Percentiles rank a stretch among this genome's conserved stretches.
phyloP scores from a whole-genome alignment of 192 early-diverging fungal genomes.

The Rhizoclosmatium globosum region DNA sequence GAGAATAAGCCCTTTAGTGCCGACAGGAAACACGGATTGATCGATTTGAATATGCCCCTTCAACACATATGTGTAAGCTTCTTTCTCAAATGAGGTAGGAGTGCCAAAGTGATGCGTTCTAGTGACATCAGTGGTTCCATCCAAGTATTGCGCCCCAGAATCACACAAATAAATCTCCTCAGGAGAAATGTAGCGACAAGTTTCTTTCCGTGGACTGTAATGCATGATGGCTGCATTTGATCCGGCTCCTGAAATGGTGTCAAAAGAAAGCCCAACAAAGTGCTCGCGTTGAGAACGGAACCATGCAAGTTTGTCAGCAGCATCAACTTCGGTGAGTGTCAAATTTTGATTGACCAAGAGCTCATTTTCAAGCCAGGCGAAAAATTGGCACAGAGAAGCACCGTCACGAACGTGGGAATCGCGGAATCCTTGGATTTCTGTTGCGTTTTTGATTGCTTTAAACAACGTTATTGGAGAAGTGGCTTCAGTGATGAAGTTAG shows the following conservation, averaged over 20 bases:
- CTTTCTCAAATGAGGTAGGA: constrained; percentile 86
- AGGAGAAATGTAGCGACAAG: constrained; percentile 76
- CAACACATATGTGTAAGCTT: constrained; percentile 95
- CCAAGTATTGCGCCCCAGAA: constrained; percentile 94
- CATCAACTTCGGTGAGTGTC: constrained; percentile 83
- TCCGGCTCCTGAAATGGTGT: constrained; percentile 94
- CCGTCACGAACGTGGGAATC: constrained; percentile 91
- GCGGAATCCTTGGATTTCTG: constrained; percentile 92
- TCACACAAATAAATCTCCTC: constrained; percentile 91
- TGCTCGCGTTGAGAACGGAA: constrained; percentile 77
- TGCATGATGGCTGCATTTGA: constrained; percentile 98
- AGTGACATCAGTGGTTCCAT: constrained; percentile 97
- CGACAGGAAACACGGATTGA: constrained; percentile 84
- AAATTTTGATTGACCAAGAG: constrained; percentile 72
- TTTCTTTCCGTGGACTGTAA: constrained; percentile 87
- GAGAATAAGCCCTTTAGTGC: constrained; percentile 79
- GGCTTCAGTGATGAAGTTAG: constrained; percentile 57
- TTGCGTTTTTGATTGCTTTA: constrained; percentile 94
- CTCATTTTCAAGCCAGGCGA: constrained; percentile 96
- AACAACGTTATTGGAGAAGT: constrained; percentile 78
- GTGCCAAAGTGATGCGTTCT: constrained; percentile 91
- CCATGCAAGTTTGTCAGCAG: constrained; percentile 82
- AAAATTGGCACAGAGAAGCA: constrained; percentile 79
- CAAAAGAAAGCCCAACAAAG: constrained; percentile 94
- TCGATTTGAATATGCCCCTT: constrained; percentile 98